Percentiles rank a stretch among this genome's conserved stretches.
These are phyloP conservation scores for Fomitopsis betulina DNA, from an alignment of 1,284 basidiomycete species.

Conservation along the genomic window DNA sequence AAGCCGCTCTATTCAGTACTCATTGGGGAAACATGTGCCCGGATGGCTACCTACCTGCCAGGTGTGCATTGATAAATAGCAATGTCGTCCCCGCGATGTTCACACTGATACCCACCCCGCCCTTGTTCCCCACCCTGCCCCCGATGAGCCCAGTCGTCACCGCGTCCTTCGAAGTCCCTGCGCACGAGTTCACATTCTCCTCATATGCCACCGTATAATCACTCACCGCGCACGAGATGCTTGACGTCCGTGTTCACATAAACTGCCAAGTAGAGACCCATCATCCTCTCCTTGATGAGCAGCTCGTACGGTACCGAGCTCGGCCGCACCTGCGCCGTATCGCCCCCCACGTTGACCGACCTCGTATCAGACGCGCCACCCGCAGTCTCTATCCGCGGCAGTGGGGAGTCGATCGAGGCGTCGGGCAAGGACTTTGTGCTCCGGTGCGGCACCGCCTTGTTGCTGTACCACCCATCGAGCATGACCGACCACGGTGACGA, in stretches of 20 bases:
- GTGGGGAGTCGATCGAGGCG: neutral
- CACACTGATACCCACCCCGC: constrained; percentile 79
- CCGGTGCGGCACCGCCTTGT: constrained; percentile 25
- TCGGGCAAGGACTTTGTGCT: neutral
- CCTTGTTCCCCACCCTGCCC: constrained; percentile 84
- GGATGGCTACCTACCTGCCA: constrained; percentile 57
- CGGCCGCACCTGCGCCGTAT: constrained; percentile 11
- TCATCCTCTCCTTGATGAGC: constrained; percentile 80
- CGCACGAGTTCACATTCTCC: neutral
- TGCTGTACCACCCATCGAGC: constrained; percentile 69
- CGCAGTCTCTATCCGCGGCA: constrained; percentile 7
- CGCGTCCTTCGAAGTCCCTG: constrained; percentile 63
- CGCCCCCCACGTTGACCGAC: constrained; percentile 28
- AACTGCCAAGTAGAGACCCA: constrained; percentile 80
- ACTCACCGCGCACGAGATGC: constrained; percentile 51
- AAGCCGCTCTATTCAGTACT: neutral
- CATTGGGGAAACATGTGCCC: neutral
- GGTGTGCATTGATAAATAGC: constrained; percentile 83
- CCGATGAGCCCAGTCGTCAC: constrained; percentile 87
- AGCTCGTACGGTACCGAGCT: constrained; percentile 70
- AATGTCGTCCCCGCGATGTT: constrained; percentile 71
- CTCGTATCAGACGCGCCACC: neutral
- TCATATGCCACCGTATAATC: neutral
- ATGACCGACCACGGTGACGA: constrained; percentile 64
- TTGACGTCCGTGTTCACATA: constrained; percentile 67